phyloP scores from a whole-genome alignment of 495 filamentous ascomycete genomes.

The Neurospora sp. region DNA sequence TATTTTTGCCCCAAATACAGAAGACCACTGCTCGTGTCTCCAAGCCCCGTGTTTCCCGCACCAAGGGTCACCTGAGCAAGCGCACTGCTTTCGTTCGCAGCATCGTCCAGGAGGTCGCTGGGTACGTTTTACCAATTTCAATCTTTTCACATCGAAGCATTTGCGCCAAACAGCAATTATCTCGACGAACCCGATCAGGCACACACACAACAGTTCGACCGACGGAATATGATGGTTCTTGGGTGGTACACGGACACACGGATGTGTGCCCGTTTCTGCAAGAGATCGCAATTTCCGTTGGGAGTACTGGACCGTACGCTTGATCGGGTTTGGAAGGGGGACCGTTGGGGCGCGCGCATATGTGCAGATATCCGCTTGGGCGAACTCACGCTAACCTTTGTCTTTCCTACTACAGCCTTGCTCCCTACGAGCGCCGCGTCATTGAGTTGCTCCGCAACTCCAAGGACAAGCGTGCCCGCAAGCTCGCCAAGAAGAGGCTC shows the following conservation, averaged over 20 bases:
- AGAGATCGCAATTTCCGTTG: neutral
- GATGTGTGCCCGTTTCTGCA: neutral
- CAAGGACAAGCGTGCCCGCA: slow-evolving; percentile 98
- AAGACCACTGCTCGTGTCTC: slow-evolving; percentile 82
- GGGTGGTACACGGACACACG: neutral
- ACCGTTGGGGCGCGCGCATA: neutral
- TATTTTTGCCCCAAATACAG: slow-evolving; percentile 40
- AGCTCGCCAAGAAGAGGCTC: slow-evolving; percentile 99
- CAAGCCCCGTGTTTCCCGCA: slow-evolving; percentile 78
- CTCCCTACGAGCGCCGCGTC: slow-evolving; percentile 94
- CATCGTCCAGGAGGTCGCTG: slow-evolving; percentile 90
- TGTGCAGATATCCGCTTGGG: neutral
- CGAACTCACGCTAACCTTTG: slow-evolving; percentile 7
- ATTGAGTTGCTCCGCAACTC: slow-evolving; percentile 97
- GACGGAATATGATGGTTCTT: neutral
- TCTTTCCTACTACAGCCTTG: slow-evolving; percentile 41
- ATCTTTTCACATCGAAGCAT: neutral
- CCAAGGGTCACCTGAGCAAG: slow-evolving; percentile 87
- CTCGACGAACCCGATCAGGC: neutral
- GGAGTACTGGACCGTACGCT: neutral
- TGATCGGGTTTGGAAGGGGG: neutral
- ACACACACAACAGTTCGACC: neutral
- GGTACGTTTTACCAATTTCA: slow-evolving; percentile 41
- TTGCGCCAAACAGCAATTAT: neutral
- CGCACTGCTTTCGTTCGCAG: slow-evolving; percentile 82